phyloP scores from a whole-genome alignment of 352 stramenopile species.

The Phytophthora pistaciae region DNA sequence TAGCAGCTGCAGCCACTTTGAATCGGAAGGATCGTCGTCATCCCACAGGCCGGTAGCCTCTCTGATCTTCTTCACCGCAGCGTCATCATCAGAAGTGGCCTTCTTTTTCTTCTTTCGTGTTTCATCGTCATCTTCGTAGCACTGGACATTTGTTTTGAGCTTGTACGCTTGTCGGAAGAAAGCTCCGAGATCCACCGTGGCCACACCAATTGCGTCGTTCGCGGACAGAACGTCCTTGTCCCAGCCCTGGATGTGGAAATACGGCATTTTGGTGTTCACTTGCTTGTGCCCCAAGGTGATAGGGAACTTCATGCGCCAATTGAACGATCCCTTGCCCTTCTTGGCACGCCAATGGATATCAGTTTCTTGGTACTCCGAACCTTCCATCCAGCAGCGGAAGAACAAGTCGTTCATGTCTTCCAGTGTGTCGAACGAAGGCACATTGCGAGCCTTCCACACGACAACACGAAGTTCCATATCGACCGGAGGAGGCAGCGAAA shows the following conservation, averaged over 20 bases:
- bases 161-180: slow-evolving; percentile 88
- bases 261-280: slow-evolving; percentile 91
- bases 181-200: slow-evolving; percentile 77
- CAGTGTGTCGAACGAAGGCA: slow-evolving; percentile 84
- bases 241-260: slow-evolving; percentile 95
- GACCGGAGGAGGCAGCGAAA: slow-evolving; percentile 81
- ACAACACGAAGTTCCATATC: slow-evolving; percentile 94
- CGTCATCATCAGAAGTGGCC: slow-evolving; percentile 74
- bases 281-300: slow-evolving; percentile 89
- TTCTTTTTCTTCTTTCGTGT: slow-evolving; percentile 85
- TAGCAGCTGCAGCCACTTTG: slow-evolving; percentile 88
- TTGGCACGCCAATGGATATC: slow-evolving; percentile 96
- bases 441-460: slow-evolving; percentile 93
- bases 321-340: slow-evolving; percentile 94
- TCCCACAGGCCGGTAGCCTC: slow-evolving; percentile 89
- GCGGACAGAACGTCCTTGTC: slow-evolving; percentile 94
- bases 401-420: slow-evolving; percentile 96
- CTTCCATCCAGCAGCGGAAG: slow-evolving; percentile 91
- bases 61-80: slow-evolving; percentile 84
- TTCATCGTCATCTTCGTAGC: slow-evolving; percentile 87
- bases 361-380: slow-evolving; percentile 83
- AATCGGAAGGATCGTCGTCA: slow-evolving; percentile 78
- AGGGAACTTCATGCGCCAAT: slow-evolving; percentile 96
- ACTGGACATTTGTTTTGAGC: slow-evolving; percentile 73
- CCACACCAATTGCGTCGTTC: slow-evolving; percentile 93